phyloP scores from a whole-genome alignment of 1,139 yeast species.

The Magnusiomyces sp. region DNA sequence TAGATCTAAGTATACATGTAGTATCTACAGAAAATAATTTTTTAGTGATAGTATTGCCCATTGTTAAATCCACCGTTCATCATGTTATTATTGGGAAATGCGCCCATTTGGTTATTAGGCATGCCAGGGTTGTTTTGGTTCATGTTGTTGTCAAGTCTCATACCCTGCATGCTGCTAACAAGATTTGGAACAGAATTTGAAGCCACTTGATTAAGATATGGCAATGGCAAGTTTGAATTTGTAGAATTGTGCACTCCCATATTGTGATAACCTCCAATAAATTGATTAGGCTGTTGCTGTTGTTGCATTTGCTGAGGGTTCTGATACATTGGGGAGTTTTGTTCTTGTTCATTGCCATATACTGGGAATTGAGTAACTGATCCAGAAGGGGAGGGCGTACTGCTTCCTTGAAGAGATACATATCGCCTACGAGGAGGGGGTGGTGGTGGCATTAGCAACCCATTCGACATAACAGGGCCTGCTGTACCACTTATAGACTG shows the following conservation, averaged over 20 bases:
- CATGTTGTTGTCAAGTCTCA: not conserved
- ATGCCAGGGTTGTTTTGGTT: too few species aligned
- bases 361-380: not conserved
- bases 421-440: constrained; percentile 8
- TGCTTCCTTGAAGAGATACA: not conserved
- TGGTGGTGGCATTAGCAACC: constrained; percentile 7
- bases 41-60: too few species aligned
- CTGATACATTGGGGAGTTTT: constrained; percentile 1
- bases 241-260: constrained; percentile 7
- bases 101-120: too few species aligned
- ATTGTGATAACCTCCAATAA: constrained; percentile 3
- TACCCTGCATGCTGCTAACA: constrained; percentile 3
- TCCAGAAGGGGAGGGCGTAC: not conserved
- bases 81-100: too few species aligned
- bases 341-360: not conserved
- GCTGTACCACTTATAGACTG: not conserved
- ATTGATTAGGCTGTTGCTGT: constrained; percentile 6
- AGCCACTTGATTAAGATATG: constrained; percentile 3
- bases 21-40: too few species aligned
- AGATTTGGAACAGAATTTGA: constrained; percentile 6
- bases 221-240: constrained; percentile 15
- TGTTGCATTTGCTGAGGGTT: constrained; percentile 8
- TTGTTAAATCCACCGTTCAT: too few species aligned
- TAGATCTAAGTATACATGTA: too few species aligned
- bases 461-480: constrained; percentile 2